phyloP scores from a whole-genome alignment of 176 grass and related monocot genomes.

The Hyparrhenia diplandra region DNA sequence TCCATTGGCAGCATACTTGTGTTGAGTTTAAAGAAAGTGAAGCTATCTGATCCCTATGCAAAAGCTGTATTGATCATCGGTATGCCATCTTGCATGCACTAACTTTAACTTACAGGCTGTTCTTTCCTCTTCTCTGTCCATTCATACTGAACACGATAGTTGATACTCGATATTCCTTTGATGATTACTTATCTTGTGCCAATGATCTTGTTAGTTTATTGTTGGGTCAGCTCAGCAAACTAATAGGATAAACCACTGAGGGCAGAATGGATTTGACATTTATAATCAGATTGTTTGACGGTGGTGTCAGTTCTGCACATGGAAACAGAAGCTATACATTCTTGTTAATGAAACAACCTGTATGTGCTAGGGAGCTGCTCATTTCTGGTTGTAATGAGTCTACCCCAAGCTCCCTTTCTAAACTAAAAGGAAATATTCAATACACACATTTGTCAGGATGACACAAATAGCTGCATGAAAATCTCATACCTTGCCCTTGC shows the following conservation, averaged over 20 bases:
- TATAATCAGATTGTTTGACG: neutral
- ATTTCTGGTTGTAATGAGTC: neutral
- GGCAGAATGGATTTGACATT: neutral
- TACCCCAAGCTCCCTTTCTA: neutral
- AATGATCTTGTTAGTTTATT: slow-evolving; percentile 10
- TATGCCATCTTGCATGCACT: slow-evolving; percentile 42
- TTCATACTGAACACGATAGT: neutral
- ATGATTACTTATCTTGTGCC: neutral
- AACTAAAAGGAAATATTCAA: neutral
- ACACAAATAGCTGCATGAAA: slow-evolving; percentile 6
- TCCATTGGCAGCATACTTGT: slow-evolving; percentile 62
- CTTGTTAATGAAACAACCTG: neutral
- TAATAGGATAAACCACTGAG: neutral
- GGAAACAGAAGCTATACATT: neutral
- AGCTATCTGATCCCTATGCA: slow-evolving; percentile 71
- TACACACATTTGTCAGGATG: neutral
- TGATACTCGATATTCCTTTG: neutral
- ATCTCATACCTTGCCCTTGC: neutral
- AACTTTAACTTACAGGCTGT: slow-evolving; percentile 3
- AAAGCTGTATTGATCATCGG: slow-evolving; percentile 87
- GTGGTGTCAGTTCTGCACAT: neutral
- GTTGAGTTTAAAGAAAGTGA: slow-evolving; percentile 68
- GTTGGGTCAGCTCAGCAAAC: neutral
- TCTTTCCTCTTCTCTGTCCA: neutral
- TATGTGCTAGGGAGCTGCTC: neutral